Evolutionary conservation across 768 basidiomycete species (phyloP), one percentile per base, ranked within the genome.

Genomic region (Amanita molliuscula): DNA sequence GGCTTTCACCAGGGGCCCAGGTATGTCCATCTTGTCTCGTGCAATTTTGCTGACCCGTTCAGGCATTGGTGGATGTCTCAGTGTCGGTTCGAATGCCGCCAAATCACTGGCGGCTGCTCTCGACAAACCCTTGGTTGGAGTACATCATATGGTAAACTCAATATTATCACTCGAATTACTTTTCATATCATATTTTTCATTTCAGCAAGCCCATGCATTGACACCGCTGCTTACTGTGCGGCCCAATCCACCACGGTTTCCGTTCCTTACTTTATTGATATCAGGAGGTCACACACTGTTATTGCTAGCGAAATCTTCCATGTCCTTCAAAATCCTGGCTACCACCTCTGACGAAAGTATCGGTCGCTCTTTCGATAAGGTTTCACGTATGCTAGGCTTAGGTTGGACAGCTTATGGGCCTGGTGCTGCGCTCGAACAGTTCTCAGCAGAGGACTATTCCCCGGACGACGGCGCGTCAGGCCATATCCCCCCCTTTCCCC

Each of bases 271-370:
- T 0, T 72, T 97, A 10, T 75, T 98, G 15, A 73, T 95, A 43
- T 94, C 92, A 0, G 95, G 95, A n/a, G 94, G 94, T 2, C 95
- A 98, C 62, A 93, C 94, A 0, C 72, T 97, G 34, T 74, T 98
- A 33, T 72, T 96, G 1, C 79, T 95, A 9, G 88, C 83, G 1
- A 70, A 62, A 0, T 81, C 82, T 1, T 62, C 64, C 23, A 69
- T 67, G 4, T 65, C 70, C 0, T 96, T 88, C 62, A 70, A 71
- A 52, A 77, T 86, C 34, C 67, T 97, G 25, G 84, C 86, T 0
- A 83, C 82, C 13, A 88, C 86, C 0, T 65, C 69, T 4, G 91
- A 94, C 56, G 78, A 79, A 58, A 81, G 79, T 51, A 76, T 93
- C 18, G 91, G 93, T 1, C 76, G 83, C 43, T 73, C 83, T 0